Base-by-base conservation (phyloP, 73 alveolate genomes). In the Blepharisma japonicum region DNA sequence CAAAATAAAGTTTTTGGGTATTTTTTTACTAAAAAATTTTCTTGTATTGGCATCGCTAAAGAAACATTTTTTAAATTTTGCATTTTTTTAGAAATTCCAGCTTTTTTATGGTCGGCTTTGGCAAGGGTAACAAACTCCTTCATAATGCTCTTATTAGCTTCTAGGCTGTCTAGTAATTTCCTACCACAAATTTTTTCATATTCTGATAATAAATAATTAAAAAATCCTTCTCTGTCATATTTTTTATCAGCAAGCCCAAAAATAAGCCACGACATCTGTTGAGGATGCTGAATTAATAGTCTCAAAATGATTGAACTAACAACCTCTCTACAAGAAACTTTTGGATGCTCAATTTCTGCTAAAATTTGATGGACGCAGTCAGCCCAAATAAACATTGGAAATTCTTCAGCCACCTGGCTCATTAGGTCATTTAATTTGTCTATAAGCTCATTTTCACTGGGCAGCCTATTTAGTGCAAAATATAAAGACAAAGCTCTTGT, bases 381-480 rank as follows among this genome's bases (percentile, higher is more conserved):
- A 25, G 80, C 80, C 80, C 80, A 70, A 39, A 70, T n/a, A 45
- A 70, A 70, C 0, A 70, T 18, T 0, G 80, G 80, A 11, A 70
- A 45, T 8, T 70, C 21, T 39, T 14, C 42, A 23, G 66, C 80
- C 14, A 5, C n/a, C 11, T 61, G 18, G 0, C 14, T 5, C 74
- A 61, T 61, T 2, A 14, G 0, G 4, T 61, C 23, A 14, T 18
- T 20, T 9, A 61, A 25, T 18, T 61, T 32, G 42, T 32, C 42
- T 32, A 32, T 32, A 32, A 32, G 42, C 42, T 32, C 42, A 32
- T 32, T 32, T 32, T 32, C 42, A 32, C 42, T 32, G 42, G 3
- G 42, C 5, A 32, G 42, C 42, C 42, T 32, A 32, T 32, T 32
- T 32, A 32, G 3, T 32, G 42, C 42, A 32, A 32, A 32, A 32